phyloP scores from a whole-genome alignment of 2,329 filamentous ascomycete genomes.

The Proliferodiscus dingleyae region DNA sequence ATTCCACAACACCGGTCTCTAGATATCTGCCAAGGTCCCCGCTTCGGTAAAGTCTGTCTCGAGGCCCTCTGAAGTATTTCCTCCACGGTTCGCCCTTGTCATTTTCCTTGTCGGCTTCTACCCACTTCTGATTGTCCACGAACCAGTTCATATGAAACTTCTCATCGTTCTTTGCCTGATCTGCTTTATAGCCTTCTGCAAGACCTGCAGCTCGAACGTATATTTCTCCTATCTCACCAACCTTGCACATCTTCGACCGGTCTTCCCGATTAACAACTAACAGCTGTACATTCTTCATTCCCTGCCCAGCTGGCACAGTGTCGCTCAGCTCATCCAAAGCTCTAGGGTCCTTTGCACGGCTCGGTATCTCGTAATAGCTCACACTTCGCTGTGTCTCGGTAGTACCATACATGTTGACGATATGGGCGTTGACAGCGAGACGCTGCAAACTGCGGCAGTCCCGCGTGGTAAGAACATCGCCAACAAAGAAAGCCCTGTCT shows the following conservation, averaged over 20 bases:
- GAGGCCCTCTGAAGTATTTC: constrained; percentile 70
- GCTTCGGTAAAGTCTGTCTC: constrained; percentile 81
- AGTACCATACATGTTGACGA: constrained; percentile 84
- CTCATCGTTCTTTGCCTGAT: constrained; percentile 18
- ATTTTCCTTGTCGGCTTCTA: constrained; percentile 47
- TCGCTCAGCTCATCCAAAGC: constrained; percentile 64
- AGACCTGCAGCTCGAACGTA: constrained; percentile 78
- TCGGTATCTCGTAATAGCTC: constrained; percentile 75
- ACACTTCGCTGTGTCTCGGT: constrained; percentile 81
- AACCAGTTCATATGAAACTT: constrained; percentile 34
- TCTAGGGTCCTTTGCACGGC: constrained; percentile 55
- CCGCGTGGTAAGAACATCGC: constrained; percentile 79
- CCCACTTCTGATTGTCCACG: constrained; percentile 31
- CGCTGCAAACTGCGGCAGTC: constrained; percentile 75
- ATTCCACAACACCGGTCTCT: constrained; percentile 64
- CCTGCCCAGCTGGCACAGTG: constrained; percentile 75
- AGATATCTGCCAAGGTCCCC: constrained; percentile 80
- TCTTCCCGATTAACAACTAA: constrained; percentile 72
- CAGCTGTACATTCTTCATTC: constrained; percentile 86
- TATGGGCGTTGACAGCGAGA: constrained; percentile 68
- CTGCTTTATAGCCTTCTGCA: constrained; percentile 67
- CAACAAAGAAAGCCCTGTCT: constrained; percentile 83
- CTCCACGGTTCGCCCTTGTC: constrained; percentile 72
- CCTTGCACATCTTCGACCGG: constrained; percentile 61
- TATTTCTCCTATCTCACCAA: constrained; percentile 82